A percentile compares a stretch with the other conserved stretches of the same genome.
phyloP scores from a whole-genome alignment of 148 eudicot species.

The Silene conica region DNA sequence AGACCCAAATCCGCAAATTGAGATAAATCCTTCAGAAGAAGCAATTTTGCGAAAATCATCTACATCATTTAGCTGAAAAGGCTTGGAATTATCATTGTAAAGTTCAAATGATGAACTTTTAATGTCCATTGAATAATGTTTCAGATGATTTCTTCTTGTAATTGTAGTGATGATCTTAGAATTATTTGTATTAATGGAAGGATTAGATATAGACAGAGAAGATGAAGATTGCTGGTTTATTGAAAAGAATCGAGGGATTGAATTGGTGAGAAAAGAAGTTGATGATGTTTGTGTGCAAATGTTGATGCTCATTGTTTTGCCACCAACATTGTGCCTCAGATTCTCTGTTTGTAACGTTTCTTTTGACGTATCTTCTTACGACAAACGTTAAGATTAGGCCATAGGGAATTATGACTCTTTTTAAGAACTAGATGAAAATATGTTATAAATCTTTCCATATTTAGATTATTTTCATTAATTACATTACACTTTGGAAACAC shows the following conservation, averaged over 20 bases:
- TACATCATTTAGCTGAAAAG: constrained; percentile 45
- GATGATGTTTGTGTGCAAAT: neutral
- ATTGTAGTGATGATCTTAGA: neutral
- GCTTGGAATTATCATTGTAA: constrained; percentile 16
- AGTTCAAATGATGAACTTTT: constrained; percentile 6
- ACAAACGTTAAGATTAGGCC: too few relatives aligned
- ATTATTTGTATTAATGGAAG: neutral
- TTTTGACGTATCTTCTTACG: too few relatives aligned
- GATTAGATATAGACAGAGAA: neutral
- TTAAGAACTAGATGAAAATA: too few relatives aligned
- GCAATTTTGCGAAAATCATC: constrained; percentile 55
- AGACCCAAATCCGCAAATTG: constrained; percentile 94
- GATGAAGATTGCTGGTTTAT: constrained; percentile 6
- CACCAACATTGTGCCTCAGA: neutral
- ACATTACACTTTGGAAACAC: too few relatives aligned
- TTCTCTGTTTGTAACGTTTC: too few relatives aligned
- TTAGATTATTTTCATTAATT: too few relatives aligned
- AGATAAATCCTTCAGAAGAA: constrained; percentile 51
- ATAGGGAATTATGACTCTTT: too few relatives aligned
- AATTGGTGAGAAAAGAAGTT: constrained; percentile 3
- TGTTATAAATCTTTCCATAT: too few relatives aligned
- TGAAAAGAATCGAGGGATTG: neutral
- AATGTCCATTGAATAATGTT: neutral
- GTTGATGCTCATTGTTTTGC: constrained; percentile 14
- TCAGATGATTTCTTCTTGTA: neutral